Base-by-base conservation (phyloP, 495 filamentous ascomycete genomes). In the Talaromyces thailandensis region DNA sequence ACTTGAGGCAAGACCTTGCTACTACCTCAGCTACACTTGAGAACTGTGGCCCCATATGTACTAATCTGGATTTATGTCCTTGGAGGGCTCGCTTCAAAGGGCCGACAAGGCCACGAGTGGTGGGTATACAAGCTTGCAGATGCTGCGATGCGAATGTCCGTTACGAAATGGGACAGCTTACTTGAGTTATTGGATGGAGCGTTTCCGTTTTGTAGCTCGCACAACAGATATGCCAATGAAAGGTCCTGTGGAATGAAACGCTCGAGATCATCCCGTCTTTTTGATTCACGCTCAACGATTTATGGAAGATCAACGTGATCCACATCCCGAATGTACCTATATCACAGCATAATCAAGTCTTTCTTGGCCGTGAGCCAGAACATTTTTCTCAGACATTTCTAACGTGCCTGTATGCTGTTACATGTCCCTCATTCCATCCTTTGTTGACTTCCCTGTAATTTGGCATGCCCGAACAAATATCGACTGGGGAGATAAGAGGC, bases 121-220 rank as follows among this genome's bases (percentile, higher is more conserved):
- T 66, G 64, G 35, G 25, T 64, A 23, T 28, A 23, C 5, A 51
- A n/a, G 7, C 56, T 66, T 4, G 53, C 21, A n/a, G 60, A 64
- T 35, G 9, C 26, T 8, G 60, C 66, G 16, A 32, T 31, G 2
- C 52, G 58, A 48, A 48, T 68, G 37, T 37, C 16, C 11, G 21
- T 66, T 23, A 43, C 62, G 29, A 51, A 55, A 23, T 68, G 62
- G 64, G 56, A 56, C 25, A 31, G 51, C 61, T 63, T 62, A 28
- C 29, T 60, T 4, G 9, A 35, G 12, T 9, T 64, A 24, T 60
- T 66, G 56, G 55, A 68, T 66, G 56, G 55, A 68, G 56, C 45
- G 50, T 8, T 68, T 63, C 18, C 63, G 65, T 50, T 68, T 66
- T 59, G 56, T 62, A 2, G 63, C 25, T 59, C 62, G 66, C 18